Evolutionary conservation across 2,329 filamentous ascomycete genomes (phyloP), one percentile per base, ranked within the genome.

Genomic region (Geosmithia putterillii): DNA sequence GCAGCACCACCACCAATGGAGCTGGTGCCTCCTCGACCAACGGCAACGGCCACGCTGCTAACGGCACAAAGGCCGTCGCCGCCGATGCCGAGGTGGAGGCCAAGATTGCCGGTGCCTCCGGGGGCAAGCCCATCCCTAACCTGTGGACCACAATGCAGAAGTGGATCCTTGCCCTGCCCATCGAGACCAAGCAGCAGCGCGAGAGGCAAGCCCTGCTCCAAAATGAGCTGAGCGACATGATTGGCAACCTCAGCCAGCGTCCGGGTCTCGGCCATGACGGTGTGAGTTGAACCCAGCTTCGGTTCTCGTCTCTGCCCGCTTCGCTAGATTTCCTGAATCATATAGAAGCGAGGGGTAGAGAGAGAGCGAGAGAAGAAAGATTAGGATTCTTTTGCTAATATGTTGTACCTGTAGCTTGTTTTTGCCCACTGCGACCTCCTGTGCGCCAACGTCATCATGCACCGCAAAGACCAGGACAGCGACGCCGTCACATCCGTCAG

Each of bases 351-450:
- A n/a, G n/a, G n/a, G n/a, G n/a, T n/a, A n/a, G n/a, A n/a, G n/a
- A n/a, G n/a, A n/a, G n/a, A n/a, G n/a, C n/a, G n/a, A n/a, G n/a
- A n/a, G n/a, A n/a, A n/a, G n/a, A n/a, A n/a, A n/a, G n/a, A n/a
- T n/a, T n/a, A n/a, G n/a, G n/a, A 12, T 12, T 32, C 10, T 32
- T 32, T 32, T 32, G 28, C 28, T 32, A 32, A 32, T 3, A 25
- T 12, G 6, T 9, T 32, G 28, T 32, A n/a, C n/a, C n/a, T 47
- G 40, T 44, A 89, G 76, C 80, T 94, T 52, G 80, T 96, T 40
- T 95, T 96, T 67, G 84, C 86, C 49, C 90, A 96, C 64, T 95
- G 89, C 70, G 92, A 98, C 62, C 76, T 98, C 20, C 71, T 98
- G n/a, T 87, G 84, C 60, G 92, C 89, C 51, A 98, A 98, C 59